Evolutionary conservation across 805 yeast species (phyloP), one percentile per base, ranked within the genome.

Genomic region (Candida insectalens): DNA sequence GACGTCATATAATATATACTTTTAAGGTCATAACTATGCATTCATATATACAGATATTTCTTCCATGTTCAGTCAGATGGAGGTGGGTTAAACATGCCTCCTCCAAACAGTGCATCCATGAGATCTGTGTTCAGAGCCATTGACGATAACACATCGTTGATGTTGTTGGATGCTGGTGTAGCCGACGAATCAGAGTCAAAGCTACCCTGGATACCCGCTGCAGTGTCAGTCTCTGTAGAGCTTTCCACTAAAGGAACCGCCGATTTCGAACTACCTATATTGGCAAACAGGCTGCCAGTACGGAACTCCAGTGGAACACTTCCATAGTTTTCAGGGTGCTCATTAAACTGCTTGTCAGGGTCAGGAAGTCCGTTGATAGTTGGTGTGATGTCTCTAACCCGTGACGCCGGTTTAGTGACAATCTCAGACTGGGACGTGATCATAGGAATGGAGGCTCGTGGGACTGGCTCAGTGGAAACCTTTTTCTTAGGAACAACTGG

Each of bases 51-150:
- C n/a, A n/a, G n/a, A n/a, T n/a, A n/a, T n/a, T n/a, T n/a, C n/a
- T n/a, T n/a, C n/a, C n/a, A n/a, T n/a, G n/a, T n/a, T n/a, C n/a
- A n/a, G n/a, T n/a, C n/a, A n/a, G n/a, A n/a, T n/a, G n/a, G n/a
- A n/a, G n/a, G n/a, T 8, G 29, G 6, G n/a, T 29, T 36, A 19
- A 45, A 27, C 27, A 49, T 23, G 18, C 50, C 59, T 8, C 48
- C 44, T 14, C 58, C 58, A 40, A 53, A 53, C 4, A 54, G 22
- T 2, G 50, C 53, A 34, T 54, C 58, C 52, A 54, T 53, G 17
- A 54, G 34, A 21, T 54, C 60, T 3, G 57, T 51, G 25, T 53
- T 53, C 12, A 54, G 33, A 6, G 43, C 37, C 42, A 53, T 45
- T 1, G 57, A 45, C 33, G 37, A 49, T 20, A 53, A 33, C 1